Conservation (phyloP, 192 early-diverging fungal genomes). For the Dimargaris verticillata region DNA sequence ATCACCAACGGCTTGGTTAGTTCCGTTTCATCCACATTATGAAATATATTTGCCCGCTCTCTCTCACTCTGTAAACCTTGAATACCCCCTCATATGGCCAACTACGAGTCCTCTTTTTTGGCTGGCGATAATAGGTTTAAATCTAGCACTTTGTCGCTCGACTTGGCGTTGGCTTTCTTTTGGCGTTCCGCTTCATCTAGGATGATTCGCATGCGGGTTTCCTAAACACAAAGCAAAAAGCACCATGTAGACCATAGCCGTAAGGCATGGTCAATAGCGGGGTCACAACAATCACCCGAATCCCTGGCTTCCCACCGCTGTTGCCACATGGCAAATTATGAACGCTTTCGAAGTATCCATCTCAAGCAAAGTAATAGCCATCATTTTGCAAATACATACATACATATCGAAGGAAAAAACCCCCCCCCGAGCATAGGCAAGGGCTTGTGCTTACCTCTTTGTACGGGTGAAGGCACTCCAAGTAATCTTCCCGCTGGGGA, state of each 20-base stretch:
- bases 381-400: not conserved
- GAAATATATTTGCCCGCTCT: no score
- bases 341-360: not conserved
- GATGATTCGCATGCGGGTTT: not conserved
- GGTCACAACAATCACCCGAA: not conserved
- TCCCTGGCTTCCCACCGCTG: not conserved
- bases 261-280: not conserved
- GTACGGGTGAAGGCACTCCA: constrained; percentile 89
- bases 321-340: not conserved
- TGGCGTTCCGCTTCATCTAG: constrained; percentile 4
- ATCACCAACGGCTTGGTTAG: no score
- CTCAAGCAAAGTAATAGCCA: not conserved
- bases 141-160: not conserved
- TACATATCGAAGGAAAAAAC: not conserved
- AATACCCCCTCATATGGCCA: no score
- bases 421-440: not conserved
- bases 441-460: constrained; percentile 57
- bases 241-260: not conserved
- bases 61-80: no score
- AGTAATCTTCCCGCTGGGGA: constrained; percentile 76
- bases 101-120: not conserved
- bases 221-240: not conserved
- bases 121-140: not conserved
- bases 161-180: not conserved
- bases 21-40: no score